phyloP scores from a whole-genome alignment of 257 asterid genomes.

The Haberlea rhodopensis region DNA sequence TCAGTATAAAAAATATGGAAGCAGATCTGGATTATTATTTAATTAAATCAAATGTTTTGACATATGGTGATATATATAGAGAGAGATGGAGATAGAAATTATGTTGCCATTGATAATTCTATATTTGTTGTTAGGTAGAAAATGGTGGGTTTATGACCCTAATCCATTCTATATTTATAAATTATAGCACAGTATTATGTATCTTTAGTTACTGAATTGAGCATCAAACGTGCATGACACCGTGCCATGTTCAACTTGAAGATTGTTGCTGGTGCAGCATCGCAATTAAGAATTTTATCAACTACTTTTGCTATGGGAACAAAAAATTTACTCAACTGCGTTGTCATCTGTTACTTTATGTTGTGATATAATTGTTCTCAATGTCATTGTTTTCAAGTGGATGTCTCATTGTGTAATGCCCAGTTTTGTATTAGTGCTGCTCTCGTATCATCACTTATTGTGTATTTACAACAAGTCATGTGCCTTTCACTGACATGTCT shows the following conservation, averaged over 20 bases:
- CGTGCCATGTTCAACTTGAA: background rate
- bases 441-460: background rate
- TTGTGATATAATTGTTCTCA: background rate
- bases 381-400: background rate
- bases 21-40: background rate
- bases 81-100: background rate
- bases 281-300: background rate
- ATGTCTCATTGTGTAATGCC: background rate
- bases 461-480: background rate
- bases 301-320: background rate
- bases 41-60: background rate
- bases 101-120: background rate
- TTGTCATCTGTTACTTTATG: background rate
- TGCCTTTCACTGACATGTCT: background rate
- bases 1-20: background rate
- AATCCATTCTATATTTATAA: too few species aligned
- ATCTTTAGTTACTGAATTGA: background rate
- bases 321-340: background rate
- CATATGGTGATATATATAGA: background rate
- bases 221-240: background rate
- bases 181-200: background rate
- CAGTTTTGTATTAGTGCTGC: background rate
- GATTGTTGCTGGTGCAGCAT: conserved; percentile 2
- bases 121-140: background rate
- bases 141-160: background rate